Evolutionary conservation across 2,329 filamentous ascomycete species (phyloP), one percentile per base, ranked within the genome.

Genomic region (Teratosphaeriaceae sp.): DNA sequence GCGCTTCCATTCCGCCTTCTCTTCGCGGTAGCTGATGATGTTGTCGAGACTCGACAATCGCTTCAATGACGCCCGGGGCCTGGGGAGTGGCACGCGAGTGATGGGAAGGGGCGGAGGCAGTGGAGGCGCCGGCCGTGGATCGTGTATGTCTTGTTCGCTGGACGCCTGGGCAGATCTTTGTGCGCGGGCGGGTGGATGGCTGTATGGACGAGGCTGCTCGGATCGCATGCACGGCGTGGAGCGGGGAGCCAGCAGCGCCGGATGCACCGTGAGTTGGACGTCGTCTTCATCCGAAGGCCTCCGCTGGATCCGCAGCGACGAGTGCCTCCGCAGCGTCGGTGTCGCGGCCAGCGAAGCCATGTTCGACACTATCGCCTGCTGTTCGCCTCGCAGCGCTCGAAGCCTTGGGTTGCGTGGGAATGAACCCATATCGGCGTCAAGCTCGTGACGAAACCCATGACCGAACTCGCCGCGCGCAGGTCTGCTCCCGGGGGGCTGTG

Each of bases 21-120:
- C 58, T 40, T 62, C 58, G 9, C 53, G 57, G 44, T 60, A 61
- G 4, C 50, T 52, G 34, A 62, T 53, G 31, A 63, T 34, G 27
- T 53, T 58, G 43, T 63, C 60, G 13, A 62, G 48, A 31, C 59
- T 62, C 12, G 56, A 57, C 1, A 59, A 45, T 9, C 52, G 44
- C 5, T 44, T 46, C 36, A 60, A 52, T 0, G 54, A 57, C 11
- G 48, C 34, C 40, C 49, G 52, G 7, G 53, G 56, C 23, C 26
- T 37, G 16, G 42, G 40, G 2, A 15, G n/a, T 5, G 27, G 23
- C n/a, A 21, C 15, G n/a, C 20, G 38, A n/a, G n/a, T 16, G 11
- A 22, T 19, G 30, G 33, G 34, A 15, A 24, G 33, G 15, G 27
- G 27, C 5, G 40, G 20, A 8, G 45, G 42, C 20, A 54, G 35